Evolutionary conservation across 805 yeast genomes (phyloP).

Genomic region (Spathaspora gorwiae): DNA sequence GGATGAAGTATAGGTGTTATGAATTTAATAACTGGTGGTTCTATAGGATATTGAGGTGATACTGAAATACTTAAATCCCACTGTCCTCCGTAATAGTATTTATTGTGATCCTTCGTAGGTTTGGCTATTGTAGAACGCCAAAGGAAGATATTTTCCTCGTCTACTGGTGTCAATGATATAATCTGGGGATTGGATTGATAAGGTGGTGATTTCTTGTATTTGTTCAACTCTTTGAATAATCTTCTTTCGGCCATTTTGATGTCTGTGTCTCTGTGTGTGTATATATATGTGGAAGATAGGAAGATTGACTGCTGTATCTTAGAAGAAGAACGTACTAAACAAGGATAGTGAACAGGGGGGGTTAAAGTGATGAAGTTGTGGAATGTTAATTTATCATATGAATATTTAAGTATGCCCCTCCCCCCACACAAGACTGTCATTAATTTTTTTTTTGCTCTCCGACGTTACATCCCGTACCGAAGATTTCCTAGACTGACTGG

Average conservation of each 20-base stretch:
- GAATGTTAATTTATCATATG: too few relatives aligned
- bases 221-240: conserved; percentile 34
- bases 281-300: too few relatives aligned
- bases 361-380: background rate
- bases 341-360: background rate
- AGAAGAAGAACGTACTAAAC: background rate
- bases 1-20: conserved; percentile 40
- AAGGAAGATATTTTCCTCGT: conserved; percentile 38
- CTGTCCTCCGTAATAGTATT: conserved; percentile 45
- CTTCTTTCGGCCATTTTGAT: conserved; percentile 40
- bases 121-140: conserved; percentile 55
- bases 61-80: conserved; percentile 49
- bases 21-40: conserved; percentile 56
- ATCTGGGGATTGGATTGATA: conserved; percentile 32
- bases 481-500: too few relatives aligned
- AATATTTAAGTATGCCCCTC: too few relatives aligned
- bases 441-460: too few relatives aligned
- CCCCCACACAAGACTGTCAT: background rate
- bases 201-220: conserved; percentile 26
- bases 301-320: background rate
- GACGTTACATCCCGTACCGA: too few relatives aligned
- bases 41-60: conserved; percentile 49
- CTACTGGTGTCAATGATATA: conserved; percentile 38
- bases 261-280: too few relatives aligned
- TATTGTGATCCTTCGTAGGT: conserved; percentile 41